Conservation (phyloP, 352 stramenopile species). For the Aphanomyces invadans region DNA sequence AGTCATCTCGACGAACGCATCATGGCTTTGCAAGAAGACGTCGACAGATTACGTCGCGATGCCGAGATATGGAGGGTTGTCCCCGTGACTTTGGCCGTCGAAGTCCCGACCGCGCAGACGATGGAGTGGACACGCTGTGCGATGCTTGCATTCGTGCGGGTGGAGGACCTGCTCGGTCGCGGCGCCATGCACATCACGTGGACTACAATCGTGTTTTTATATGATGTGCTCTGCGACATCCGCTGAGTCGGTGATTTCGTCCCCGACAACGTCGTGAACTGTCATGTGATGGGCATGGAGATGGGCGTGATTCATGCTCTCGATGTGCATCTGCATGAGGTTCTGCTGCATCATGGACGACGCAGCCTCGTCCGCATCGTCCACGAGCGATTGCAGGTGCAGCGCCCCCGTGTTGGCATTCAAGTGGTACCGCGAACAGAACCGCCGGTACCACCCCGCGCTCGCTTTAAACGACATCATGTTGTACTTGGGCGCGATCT, state of each 20-base stretch:
- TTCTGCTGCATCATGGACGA: conserved; percentile 9
- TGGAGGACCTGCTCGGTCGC: no score
- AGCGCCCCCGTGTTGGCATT: conserved; percentile 33
- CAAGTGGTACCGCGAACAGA: conserved; percentile 76
- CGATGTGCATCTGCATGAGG: conserved; percentile 21
- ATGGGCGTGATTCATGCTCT: conserved; percentile 10
- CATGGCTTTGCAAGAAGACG: no score
- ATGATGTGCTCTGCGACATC: conserved; percentile 7
- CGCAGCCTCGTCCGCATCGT: conserved; percentile 12
- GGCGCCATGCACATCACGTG: no score
- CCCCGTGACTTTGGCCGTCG: no score
- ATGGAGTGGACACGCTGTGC: no score
- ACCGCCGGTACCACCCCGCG: conserved; percentile 78
- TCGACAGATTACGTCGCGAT: no score
- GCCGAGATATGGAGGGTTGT: no score
- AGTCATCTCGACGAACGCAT: no score
- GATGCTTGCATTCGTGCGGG: no score
- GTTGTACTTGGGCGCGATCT: conserved; percentile 82
- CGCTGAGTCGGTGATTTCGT: background rate
- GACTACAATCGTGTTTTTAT: background rate
- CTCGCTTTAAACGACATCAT: conserved; percentile 84
- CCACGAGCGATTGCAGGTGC: conserved; percentile 21
- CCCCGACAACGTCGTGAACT: conserved; percentile 11
- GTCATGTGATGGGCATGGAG: conserved; percentile 13
- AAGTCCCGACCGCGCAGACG: no score